phyloP scores from a whole-genome alignment of 116 monocot species.

The Posidonia oceanica region DNA sequence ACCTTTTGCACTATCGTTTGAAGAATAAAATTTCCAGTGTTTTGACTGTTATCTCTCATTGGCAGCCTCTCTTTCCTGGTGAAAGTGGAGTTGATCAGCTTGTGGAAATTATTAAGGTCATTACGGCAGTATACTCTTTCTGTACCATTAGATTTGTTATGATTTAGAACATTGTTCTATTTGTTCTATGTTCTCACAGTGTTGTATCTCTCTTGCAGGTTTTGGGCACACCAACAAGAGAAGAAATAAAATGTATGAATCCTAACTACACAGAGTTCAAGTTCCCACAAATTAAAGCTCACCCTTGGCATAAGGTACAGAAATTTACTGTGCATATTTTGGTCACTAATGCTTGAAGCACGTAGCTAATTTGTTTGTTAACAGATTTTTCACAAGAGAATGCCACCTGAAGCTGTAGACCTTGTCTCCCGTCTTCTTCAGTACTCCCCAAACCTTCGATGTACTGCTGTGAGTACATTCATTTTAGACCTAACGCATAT shows the following conservation, averaged over 20 bases:
- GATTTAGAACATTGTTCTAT: neutral
- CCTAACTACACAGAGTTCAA: slow-evolving; percentile 22
- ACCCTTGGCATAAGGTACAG: slow-evolving; percentile 18
- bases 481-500: no score
- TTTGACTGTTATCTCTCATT: neutral
- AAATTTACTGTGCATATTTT: neutral
- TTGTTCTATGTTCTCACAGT: neutral
- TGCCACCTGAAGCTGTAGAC: slow-evolving; percentile 74
- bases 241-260: slow-evolving; percentile 25
- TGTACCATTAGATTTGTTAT: neutral
- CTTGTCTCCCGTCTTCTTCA: slow-evolving; percentile 80
- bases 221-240: slow-evolving; percentile 21
- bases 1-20: neutral
- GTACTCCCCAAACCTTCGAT: slow-evolving; percentile 61
- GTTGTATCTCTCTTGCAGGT: slow-evolving; percentile 19
- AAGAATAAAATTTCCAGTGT: neutral
- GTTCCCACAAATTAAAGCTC: slow-evolving; percentile 22
- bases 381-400: slow-evolving; percentile 58
- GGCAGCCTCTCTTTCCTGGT: slow-evolving; percentile 79
- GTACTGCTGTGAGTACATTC: slow-evolving; percentile 47
- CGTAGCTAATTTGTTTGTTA: neutral
- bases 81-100: slow-evolving; percentile 79
- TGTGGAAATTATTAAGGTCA: slow-evolving; percentile 52
- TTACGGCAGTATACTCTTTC: neutral
- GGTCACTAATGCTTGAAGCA: neutral